Evolutionary conservation across 192 early-diverging fungal species (phyloP).

Genomic region (Coemansia sp.): DNA sequence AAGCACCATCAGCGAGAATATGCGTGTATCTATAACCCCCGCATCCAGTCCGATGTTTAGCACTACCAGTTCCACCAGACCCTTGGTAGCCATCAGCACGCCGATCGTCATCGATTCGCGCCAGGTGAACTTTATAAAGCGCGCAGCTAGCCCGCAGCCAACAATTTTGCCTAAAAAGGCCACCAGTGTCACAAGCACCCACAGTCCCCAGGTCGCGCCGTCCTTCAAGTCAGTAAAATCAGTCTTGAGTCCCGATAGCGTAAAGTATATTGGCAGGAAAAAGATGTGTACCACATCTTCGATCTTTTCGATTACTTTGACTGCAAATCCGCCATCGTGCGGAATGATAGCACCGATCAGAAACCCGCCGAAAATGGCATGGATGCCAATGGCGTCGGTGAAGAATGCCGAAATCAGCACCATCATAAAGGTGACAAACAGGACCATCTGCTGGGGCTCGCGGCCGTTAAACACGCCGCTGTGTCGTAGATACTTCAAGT

Average conservation of each 20-base stretch:
- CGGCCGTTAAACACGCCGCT: slow-evolving; percentile 33
- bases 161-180: slow-evolving; percentile 85
- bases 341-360: slow-evolving; percentile 83
- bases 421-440: slow-evolving; percentile 72
- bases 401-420: slow-evolving; percentile 75
- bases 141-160: slow-evolving; percentile 72
- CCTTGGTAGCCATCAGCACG: slow-evolving; percentile 94
- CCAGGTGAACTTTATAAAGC: slow-evolving; percentile 67
- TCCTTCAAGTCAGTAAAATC: slow-evolving; percentile 72
- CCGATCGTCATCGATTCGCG: slow-evolving; percentile 85
- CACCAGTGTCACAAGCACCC: slow-evolving; percentile 71
- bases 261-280: slow-evolving; percentile 92
- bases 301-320: slow-evolving; percentile 86
- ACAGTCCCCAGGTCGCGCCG: slow-evolving; percentile 70
- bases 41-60: slow-evolving; percentile 89
- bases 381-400: slow-evolving; percentile 83
- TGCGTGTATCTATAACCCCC: slow-evolving; percentile 69
- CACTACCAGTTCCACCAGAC: slow-evolving; percentile 93
- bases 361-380: slow-evolving; percentile 94
- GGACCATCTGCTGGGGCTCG: slow-evolving; percentile 51
- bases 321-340: slow-evolving; percentile 82
- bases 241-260: slow-evolving; percentile 88
- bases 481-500: slow-evolving; percentile 31
- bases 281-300: slow-evolving; percentile 86
- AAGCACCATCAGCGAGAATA: slow-evolving; percentile 74